phyloP scores from a whole-genome alignment of 805 yeast genomes.

The Monosporozyma servazzii region DNA sequence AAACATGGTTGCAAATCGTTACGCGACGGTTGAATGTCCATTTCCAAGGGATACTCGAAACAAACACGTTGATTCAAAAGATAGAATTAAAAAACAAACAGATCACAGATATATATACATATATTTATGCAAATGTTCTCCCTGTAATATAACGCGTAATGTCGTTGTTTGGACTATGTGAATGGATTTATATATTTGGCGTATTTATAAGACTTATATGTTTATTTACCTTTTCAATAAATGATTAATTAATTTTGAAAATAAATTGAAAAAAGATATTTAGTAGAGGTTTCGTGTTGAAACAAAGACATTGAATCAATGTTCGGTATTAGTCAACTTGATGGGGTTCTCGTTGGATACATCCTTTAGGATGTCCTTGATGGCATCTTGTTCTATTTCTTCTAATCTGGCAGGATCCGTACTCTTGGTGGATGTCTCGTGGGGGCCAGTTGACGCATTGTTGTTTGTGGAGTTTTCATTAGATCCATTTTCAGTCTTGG shows the following conservation, averaged over 20 bases:
- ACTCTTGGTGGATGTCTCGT: background rate
- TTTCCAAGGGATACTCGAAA: background rate
- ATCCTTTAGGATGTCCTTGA: slow-evolving; percentile 18
- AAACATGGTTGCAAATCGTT: slow-evolving; percentile 3
- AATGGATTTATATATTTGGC: background rate
- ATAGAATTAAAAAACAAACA: background rate
- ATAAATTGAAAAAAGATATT: background rate
- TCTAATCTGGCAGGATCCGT: background rate
- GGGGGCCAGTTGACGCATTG: background rate
- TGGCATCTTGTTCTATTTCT: slow-evolving; percentile 4
- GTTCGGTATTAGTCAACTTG: background rate
- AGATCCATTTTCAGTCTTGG: background rate
- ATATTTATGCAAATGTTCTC: background rate
- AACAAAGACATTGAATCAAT: background rate
- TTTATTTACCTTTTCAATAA: background rate
- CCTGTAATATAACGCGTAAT: background rate
- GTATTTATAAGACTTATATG: background rate
- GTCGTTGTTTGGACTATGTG: background rate
- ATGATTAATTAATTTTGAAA: background rate
- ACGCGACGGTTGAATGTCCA: background rate
- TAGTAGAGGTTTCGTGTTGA: background rate
- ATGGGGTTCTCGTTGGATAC: slow-evolving; percentile 8
- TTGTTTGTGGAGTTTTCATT: background rate
- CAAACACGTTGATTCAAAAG: background rate
- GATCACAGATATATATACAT: background rate